phyloP scores from a whole-genome alignment of 2,329 filamentous ascomycete species.

The Colletotrichum navitas region DNA sequence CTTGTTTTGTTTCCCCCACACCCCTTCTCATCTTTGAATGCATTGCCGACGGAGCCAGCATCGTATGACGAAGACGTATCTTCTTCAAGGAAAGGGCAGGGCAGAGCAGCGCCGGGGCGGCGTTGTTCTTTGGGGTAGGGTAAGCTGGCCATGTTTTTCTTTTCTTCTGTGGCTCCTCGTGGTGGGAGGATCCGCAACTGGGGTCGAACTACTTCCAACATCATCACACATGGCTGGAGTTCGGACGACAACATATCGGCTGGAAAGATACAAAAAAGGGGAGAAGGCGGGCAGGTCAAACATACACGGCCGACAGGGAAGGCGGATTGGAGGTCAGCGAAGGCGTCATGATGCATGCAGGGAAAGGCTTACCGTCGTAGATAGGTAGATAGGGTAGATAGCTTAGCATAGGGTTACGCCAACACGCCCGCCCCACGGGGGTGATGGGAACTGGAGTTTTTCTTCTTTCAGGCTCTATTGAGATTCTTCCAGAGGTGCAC shows the following conservation, averaged over 20 bases:
- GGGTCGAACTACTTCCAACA: background rate
- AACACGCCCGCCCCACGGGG: conserved; percentile 17
- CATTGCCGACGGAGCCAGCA: conserved; percentile 36
- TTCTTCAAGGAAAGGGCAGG: background rate
- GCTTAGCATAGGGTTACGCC: conserved; percentile 40
- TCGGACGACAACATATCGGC: background rate
- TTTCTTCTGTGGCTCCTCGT: background rate
- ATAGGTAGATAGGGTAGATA: conserved; percentile 41
- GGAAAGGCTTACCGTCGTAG: conserved; percentile 15
- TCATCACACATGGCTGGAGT: background rate
- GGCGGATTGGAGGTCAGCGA: background rate
- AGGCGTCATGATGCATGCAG: conserved; percentile 37
- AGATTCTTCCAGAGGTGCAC: background rate
- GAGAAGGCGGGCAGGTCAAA: background rate
- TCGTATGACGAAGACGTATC: conserved; percentile 9
- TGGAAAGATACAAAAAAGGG: background rate
- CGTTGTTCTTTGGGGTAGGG: conserved; percentile 5
- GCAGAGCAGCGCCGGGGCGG: background rate
- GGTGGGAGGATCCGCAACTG: conserved; percentile 1
- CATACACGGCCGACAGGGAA: conserved; percentile 3
- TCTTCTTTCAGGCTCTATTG: background rate
- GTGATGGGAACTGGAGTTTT: conserved; percentile 19
- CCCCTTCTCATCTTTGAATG: background rate
- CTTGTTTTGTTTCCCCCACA: background rate
- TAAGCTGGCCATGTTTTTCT: background rate